phyloP scores from a whole-genome alignment of 2,329 filamentous ascomycete genomes.

The Ascochyta fabae region DNA sequence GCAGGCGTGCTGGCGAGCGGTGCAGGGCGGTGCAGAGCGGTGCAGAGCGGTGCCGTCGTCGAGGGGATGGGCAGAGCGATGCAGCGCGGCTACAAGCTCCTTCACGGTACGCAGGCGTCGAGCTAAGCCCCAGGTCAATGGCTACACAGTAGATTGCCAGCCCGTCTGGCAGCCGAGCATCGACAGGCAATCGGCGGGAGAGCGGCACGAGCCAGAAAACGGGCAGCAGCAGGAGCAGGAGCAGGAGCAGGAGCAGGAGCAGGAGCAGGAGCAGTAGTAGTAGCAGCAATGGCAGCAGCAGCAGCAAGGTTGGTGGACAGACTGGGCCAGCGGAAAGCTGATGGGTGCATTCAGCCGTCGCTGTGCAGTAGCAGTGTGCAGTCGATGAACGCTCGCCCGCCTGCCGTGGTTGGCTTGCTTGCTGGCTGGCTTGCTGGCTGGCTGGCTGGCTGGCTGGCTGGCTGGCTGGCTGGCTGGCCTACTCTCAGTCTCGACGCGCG shows the following conservation, averaged over 20 bases:
- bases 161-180: slow-evolving; percentile 7
- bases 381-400: background rate
- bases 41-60: background rate
- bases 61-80: slow-evolving; percentile 7
- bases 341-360: background rate
- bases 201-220: slow-evolving; percentile 13
- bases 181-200: slow-evolving; percentile 9
- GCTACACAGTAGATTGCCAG: background rate
- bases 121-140: slow-evolving; percentile 8
- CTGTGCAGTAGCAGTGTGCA: background rate
- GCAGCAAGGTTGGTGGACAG: background rate
- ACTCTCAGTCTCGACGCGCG: slow-evolving; percentile 1
- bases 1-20: background rate
- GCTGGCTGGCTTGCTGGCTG: background rate
- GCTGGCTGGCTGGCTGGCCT: background rate
- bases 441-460: too few species aligned
- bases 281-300: background rate
- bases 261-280: background rate
- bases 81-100: slow-evolving; percentile 12
- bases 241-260: background rate
- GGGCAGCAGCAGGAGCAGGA: background rate
- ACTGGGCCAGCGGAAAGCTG: slow-evolving; percentile 5
- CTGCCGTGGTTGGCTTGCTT: background rate
- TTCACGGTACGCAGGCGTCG: slow-evolving; percentile 5
- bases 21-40: background rate